These are phyloP conservation scores for Plasmodium gonderi DNA, from an alignment of 169 alveolate species.

Conservation along the genomic window DNA sequence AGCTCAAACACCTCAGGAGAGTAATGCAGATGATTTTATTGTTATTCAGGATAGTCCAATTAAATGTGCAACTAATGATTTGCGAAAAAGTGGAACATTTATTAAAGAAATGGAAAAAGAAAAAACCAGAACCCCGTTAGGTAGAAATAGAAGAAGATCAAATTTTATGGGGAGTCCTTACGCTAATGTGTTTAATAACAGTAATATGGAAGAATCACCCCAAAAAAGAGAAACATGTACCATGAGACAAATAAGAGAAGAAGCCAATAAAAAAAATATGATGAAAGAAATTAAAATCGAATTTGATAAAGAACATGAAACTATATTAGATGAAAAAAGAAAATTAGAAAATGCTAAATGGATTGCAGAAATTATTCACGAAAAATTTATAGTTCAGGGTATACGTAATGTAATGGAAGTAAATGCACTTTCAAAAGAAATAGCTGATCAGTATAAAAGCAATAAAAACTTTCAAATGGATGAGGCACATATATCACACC, in stretches of 20 bases:
- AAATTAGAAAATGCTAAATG: constrained; percentile 67
- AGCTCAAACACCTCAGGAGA: constrained; percentile 70
- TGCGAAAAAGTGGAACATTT: constrained; percentile 17
- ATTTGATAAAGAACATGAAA: constrained; percentile 58
- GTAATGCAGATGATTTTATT: constrained; percentile 74
- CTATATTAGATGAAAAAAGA: constrained; percentile 46
- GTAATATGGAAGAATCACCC: constrained; percentile 17
- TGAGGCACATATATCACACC: constrained; percentile 19
- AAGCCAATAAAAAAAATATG: constrained; percentile 65
- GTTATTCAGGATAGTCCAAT: constrained; percentile 71
- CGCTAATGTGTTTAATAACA: not conserved
- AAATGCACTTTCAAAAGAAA: constrained; percentile 32
- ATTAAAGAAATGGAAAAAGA: constrained; percentile 51
- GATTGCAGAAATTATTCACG: constrained; percentile 73
- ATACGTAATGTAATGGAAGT: constrained; percentile 39
- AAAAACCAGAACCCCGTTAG: constrained; percentile 74
- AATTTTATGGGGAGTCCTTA: not conserved
- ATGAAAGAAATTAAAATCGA: constrained; percentile 48
- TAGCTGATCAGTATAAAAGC: constrained; percentile 62
- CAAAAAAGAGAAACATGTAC: constrained; percentile 58
- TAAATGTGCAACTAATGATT: constrained; percentile 61
- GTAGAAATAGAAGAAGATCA: constrained; percentile 60
- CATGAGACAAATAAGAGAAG: constrained; percentile 66
- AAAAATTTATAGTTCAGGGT: constrained; percentile 52
- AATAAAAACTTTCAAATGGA: constrained; percentile 41